phyloP scores from a whole-genome alignment of 495 filamentous ascomycete genomes.

The Penicillium tannophilum region DNA sequence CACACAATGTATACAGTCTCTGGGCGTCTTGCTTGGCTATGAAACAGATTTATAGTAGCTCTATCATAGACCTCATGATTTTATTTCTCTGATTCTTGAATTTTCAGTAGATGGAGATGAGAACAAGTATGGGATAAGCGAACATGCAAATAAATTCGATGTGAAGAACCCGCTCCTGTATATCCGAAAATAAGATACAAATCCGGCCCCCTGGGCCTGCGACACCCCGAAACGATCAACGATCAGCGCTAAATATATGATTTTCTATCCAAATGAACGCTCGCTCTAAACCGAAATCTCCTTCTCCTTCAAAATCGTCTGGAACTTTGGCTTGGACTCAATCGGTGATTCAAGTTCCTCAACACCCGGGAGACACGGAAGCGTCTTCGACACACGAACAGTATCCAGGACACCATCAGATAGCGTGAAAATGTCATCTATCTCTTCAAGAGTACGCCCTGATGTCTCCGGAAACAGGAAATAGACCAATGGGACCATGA shows the following conservation, averaged over 20 bases:
- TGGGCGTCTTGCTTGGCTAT: too few species aligned
- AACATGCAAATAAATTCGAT: not conserved
- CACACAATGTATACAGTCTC: too few species aligned
- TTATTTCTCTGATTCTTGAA: too few species aligned
- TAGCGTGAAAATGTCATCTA: constrained; percentile 54
- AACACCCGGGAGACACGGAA: not conserved
- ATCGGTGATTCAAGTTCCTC: not conserved
- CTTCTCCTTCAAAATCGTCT: constrained; percentile 1
- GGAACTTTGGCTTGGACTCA: not conserved
- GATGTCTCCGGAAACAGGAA: constrained; percentile 57
- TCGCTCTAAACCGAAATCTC: not conserved
- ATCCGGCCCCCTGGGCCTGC: not conserved
- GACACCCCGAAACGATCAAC: not conserved
- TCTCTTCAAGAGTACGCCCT: constrained; percentile 54
- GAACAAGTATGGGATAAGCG: too few species aligned
- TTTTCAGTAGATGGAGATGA: too few species aligned
- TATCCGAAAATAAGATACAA: not conserved
- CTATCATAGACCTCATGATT: too few species aligned
- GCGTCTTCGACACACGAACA: constrained; percentile 15
- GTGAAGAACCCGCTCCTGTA: not conserved
- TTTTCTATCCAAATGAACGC: too few species aligned
- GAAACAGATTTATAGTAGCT: too few species aligned
- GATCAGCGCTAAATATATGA: not conserved
- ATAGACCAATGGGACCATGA: constrained; percentile 26
- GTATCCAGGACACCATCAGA: constrained; percentile 16